Percentiles rank a stretch among this genome's conserved stretches.
Evolutionary conservation across 306 rosid genomes (phyloP).

Genomic region (Acacia melanoxylon): DNA sequence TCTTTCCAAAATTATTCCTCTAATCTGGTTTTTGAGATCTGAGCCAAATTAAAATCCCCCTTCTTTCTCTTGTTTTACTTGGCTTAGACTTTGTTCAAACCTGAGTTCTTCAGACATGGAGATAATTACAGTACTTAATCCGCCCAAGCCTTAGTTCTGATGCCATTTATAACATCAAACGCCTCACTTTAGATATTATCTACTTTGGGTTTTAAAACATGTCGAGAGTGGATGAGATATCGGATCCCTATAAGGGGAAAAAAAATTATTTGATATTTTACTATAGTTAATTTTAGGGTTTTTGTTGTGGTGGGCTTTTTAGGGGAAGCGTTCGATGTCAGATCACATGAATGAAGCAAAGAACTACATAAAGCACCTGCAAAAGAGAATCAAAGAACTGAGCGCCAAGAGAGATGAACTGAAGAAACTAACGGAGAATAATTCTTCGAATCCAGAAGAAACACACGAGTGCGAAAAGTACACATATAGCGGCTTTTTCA

Average conservation of each 20-base stretch:
- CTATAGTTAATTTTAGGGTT: slow-evolving; percentile 29
- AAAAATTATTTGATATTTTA: background rate
- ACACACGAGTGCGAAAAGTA: slow-evolving; percentile 5
- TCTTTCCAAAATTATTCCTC: background rate
- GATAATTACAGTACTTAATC: background rate
- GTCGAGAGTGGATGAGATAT: too few relatives aligned
- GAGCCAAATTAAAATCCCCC: background rate
- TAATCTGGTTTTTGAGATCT: background rate
- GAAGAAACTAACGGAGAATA: slow-evolving; percentile 23
- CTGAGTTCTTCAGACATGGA: background rate
- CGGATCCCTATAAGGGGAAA: background rate
- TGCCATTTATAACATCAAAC: too few relatives aligned
- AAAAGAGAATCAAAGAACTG: slow-evolving; percentile 47
- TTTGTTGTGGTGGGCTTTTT: background rate
- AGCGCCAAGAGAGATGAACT: slow-evolving; percentile 49
- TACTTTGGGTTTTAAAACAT: too few relatives aligned
- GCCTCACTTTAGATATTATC: too few relatives aligned
- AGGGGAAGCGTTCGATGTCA: slow-evolving; percentile 80
- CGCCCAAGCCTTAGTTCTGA: too few relatives aligned
- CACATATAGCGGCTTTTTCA: slow-evolving; percentile 6
- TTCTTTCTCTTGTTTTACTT: background rate
- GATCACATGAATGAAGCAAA: slow-evolving; percentile 70
- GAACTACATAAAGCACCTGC: slow-evolving; percentile 56
- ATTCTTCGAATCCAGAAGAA: slow-evolving; percentile 13
- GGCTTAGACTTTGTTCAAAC: background rate